Evolutionary conservation across 805 yeast species (phyloP), one percentile per base, ranked within the genome.

Genomic region (Lachancea nothofagi): DNA sequence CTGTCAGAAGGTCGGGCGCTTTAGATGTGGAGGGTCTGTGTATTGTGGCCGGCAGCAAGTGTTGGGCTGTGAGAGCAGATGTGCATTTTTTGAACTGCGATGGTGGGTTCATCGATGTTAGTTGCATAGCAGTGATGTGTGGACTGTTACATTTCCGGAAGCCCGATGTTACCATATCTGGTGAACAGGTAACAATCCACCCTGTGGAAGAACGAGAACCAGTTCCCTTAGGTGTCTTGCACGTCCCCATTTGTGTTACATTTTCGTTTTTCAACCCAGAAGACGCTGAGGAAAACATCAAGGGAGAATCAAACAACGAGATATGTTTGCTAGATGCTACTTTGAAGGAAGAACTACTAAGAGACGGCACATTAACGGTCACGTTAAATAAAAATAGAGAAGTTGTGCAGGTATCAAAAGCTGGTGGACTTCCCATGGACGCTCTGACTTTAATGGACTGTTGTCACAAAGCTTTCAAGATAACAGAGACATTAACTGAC

Each of bases 11-110:
- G 55, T 83, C 96, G 1, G 84, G 84, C 46, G 95, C 97, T 0
- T 65, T 93, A 32, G 98, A 93, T 62, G 71, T 90, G 29, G 98
- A 93, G 59, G 77, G 86, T 35, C 65, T 93, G 32, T 90, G 97
- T 65, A 86, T 93, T 32, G 75, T 84, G 17, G 95, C 96, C 0
- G 97, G 97, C 2, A 74, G 78, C 39, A 81, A 86, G 48, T 88
- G 95, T 56, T 93, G 98, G 98, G 72, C 79, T 41, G 70, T 93
- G 9, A 74, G 94, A 42, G 97, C 94, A 0, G 97, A 89, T 56
- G 77, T 93, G 13, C 95, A 88, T 55, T 84, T 85, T 52, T 64
- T 93, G 42, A 83, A 88, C 57, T 87, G 78, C 55, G 98, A 93
- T 62, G 98, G 98, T 29, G 94, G 94, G 14, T 73, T 93, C 34